A percentile compares a stretch with the other conserved stretches of the same genome.
Evolutionary conservation across 2,329 filamentous ascomycete species (phyloP).

Genomic region (Phyllachora maydis): DNA sequence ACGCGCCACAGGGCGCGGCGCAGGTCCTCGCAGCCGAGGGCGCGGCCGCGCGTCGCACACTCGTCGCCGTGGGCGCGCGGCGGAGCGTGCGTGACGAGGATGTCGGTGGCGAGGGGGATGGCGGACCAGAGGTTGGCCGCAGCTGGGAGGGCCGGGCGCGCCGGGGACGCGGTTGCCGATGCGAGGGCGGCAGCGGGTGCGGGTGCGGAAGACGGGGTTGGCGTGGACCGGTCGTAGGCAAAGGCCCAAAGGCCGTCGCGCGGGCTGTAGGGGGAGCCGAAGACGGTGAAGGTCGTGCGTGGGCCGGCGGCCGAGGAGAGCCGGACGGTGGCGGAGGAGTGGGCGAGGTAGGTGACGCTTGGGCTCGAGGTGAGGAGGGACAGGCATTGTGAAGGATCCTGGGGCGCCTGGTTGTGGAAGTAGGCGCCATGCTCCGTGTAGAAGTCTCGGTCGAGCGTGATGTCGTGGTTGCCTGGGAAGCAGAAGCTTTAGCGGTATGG

Average conservation of each 20-base stretch:
- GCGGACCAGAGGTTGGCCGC: constrained; percentile 28
- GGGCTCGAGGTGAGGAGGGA: constrained; percentile 29
- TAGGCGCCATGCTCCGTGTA: constrained; percentile 27
- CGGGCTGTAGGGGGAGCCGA: constrained; percentile 50
- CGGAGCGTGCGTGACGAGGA: constrained; percentile 54
- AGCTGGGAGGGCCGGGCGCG: constrained; percentile 1
- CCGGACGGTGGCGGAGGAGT: constrained; percentile 29
- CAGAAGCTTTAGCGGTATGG: too few species aligned
- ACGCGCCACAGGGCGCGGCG: constrained; percentile 34
- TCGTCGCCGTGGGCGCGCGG: constrained; percentile 38
- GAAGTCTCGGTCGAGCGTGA: constrained; percentile 46
- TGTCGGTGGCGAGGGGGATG: constrained; percentile 39
- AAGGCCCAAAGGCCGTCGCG: constrained; percentile 42
- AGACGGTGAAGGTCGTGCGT: constrained; percentile 41
- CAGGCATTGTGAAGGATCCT: constrained; percentile 31
- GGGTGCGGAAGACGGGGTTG: too few species aligned
- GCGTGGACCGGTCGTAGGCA: constrained; percentile 35
- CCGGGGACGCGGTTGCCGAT: constrained; percentile 4
- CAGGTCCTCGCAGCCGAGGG: constrained; percentile 39
- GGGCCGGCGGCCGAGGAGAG: constrained; percentile 33
- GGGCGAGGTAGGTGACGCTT: constrained; percentile 42
- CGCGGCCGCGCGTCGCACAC: constrained; percentile 11
- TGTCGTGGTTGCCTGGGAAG: constrained; percentile 48
- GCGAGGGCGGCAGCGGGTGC: too few species aligned
- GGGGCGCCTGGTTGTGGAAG: constrained; percentile 34